Percentiles rank a stretch among this genome's conserved stretches.
Evolutionary conservation across 1,284 basidiomycete genomes (phyloP).

Genomic region (Ceratobasidium sp.): DNA sequence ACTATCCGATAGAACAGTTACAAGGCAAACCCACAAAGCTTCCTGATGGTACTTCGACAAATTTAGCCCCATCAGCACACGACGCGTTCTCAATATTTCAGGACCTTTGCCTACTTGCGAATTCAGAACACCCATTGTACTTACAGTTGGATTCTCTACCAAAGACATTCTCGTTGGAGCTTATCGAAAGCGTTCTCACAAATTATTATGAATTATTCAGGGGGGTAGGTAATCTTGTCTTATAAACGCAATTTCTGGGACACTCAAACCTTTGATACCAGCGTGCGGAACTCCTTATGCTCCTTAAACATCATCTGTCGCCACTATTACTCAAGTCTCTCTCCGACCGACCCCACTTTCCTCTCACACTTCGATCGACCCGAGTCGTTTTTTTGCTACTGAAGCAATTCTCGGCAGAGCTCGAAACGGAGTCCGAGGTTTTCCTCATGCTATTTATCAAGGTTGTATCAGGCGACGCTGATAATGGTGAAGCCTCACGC

Average conservation of each 20-base stretch:
- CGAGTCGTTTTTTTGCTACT: conserved; percentile 92
- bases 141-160: conserved; percentile 85
- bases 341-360: conserved; percentile 85
- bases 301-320: conserved; percentile 87
- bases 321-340: conserved; percentile 86
- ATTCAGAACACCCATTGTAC: conserved; percentile 82
- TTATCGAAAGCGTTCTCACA: conserved; percentile 95
- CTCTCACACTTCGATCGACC: conserved; percentile 87
- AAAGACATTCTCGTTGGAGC: conserved; percentile 92
- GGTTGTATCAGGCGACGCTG: conserved; percentile 73
- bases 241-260: neutral
- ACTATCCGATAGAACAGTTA: neutral
- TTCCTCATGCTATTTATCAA: conserved; percentile 83
- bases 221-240: conserved; percentile 57
- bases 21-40: conserved; percentile 56
- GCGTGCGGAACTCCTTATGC: conserved; percentile 83
- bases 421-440: conserved; percentile 81
- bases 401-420: conserved; percentile 86
- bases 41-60: conserved; percentile 66
- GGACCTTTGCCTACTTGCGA: conserved; percentile 87
- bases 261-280: conserved; percentile 46
- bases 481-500: conserved; percentile 53
- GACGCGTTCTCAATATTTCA: conserved; percentile 91
- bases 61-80: conserved; percentile 77
- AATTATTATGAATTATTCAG: conserved; percentile 91